Percentiles rank a stretch among this genome's conserved stretches.
Evolutionary conservation across 345 rosid genomes (phyloP).

Genomic region (Rhodomyrtus tomentosa): DNA sequence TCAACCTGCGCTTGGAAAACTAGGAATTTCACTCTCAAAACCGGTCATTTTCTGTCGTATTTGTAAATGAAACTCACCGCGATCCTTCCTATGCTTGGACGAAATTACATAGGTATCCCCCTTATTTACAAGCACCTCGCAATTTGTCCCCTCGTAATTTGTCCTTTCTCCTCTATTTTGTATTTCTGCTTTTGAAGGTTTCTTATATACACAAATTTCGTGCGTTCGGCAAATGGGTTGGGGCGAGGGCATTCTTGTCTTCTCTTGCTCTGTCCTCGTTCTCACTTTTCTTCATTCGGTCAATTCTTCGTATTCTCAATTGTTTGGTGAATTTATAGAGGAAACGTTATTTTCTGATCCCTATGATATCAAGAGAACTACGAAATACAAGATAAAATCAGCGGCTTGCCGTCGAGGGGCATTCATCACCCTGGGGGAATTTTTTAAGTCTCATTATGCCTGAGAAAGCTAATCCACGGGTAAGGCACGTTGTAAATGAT

Average conservation of each 20-base stretch:
- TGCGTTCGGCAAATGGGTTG: background rate
- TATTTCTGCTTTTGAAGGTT: background rate
- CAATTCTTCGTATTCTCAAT: background rate
- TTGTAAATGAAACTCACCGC: background rate
- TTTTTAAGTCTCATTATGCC: background rate
- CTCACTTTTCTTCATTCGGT: background rate
- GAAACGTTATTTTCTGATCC: background rate
- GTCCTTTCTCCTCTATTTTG: background rate
- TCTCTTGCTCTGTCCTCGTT: background rate
- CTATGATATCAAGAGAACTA: background rate
- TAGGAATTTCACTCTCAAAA: background rate
- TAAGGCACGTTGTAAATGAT: conserved; percentile 7
- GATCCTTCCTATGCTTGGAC: background rate
- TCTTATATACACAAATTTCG: background rate
- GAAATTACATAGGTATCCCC: background rate
- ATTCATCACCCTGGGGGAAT: background rate
- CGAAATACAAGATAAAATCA: background rate
- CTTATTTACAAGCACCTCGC: background rate
- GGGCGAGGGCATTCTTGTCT: background rate
- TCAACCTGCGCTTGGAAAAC: background rate
- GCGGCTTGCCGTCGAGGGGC: conserved; percentile 2
- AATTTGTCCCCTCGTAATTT: background rate
- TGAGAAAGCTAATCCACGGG: background rate
- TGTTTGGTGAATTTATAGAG: background rate
- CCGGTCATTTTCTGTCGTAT: background rate